A percentile compares a stretch with the other conserved stretches of the same genome.
These are phyloP conservation scores for Penicillium lividum DNA, from an alignment of 495 filamentous ascomycete genomes.

Conservation along the genomic window DNA sequence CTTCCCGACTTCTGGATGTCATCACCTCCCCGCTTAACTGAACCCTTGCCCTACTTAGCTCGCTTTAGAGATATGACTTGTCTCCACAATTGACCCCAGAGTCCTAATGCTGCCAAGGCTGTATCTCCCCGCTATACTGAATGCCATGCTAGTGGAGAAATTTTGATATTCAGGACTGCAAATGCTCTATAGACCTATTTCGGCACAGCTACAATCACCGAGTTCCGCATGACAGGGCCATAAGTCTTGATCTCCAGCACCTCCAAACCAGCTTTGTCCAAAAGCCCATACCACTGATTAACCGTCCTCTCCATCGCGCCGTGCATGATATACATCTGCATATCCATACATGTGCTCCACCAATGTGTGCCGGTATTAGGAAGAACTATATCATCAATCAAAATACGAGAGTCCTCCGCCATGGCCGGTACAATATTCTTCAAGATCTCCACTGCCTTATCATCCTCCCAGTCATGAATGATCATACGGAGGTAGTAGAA, in stretches of 20 bases:
- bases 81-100: background rate
- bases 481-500: conserved; percentile 6
- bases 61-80: background rate
- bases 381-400: conserved; percentile 4
- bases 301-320: background rate
- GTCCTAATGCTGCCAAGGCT: background rate
- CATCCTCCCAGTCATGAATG: conserved; percentile 6
- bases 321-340: background rate
- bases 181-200: background rate
- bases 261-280: conserved; percentile 1
- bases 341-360: background rate
- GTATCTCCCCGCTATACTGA: background rate
- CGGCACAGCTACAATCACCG: background rate
- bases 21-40: background rate
- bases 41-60: no score
- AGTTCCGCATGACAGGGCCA: background rate
- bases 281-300: background rate
- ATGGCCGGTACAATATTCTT: background rate
- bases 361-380: background rate
- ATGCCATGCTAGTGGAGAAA: no score
- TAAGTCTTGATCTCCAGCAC: background rate
- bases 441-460: background rate
- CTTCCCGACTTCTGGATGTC: background rate
- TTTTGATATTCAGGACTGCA: no score
- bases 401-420: background rate